A percentile compares a stretch with the other conserved stretches of the same genome.
These are phyloP conservation scores for Ogataea haglerorum DNA, from an alignment of 805 yeast species.

Conservation along the genomic window DNA sequence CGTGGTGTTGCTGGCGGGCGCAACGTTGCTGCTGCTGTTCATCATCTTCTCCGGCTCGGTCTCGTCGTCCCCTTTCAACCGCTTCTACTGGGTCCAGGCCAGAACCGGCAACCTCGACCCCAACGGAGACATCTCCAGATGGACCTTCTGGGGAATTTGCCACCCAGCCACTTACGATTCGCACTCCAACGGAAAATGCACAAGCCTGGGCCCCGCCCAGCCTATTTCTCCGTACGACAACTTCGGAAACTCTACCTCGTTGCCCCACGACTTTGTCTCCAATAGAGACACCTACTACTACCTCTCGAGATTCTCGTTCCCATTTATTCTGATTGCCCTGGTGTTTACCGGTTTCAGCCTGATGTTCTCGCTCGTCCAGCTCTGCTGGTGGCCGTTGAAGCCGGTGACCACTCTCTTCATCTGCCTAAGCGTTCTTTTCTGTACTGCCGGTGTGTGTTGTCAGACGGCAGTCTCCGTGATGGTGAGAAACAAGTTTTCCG, in stretches of 20 bases:
- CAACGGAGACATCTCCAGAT: slow-evolving; percentile 48
- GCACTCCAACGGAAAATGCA: slow-evolving; percentile 34
- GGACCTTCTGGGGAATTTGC: slow-evolving; percentile 85
- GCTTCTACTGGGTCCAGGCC: slow-evolving; percentile 68
- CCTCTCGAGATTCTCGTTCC: slow-evolving; percentile 63
- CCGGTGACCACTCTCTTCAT: slow-evolving; percentile 52
- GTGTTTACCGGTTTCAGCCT: slow-evolving; percentile 63
- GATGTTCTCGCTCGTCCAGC: slow-evolving; percentile 50
- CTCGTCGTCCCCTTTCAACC: slow-evolving; percentile 54
- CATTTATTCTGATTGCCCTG: slow-evolving; percentile 56
- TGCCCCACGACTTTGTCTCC: slow-evolving; percentile 52
- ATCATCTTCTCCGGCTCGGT: slow-evolving; percentile 64
- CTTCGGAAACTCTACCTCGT: slow-evolving; percentile 49
- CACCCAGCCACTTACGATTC: slow-evolving; percentile 31
- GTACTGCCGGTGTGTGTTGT: slow-evolving; percentile 61
- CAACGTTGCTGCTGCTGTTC: slow-evolving; percentile 50
- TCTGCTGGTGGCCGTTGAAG: slow-evolving; percentile 54
- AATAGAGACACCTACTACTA: slow-evolving; percentile 59
- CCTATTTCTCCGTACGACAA: slow-evolving; percentile 77
- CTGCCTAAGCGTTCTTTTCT: slow-evolving; percentile 49
- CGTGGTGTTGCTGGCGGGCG: slow-evolving; percentile 42
- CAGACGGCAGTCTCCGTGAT: slow-evolving; percentile 77
- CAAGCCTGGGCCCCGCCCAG: slow-evolving; percentile 55
- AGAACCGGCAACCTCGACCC: slow-evolving; percentile 57
- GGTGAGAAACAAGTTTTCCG: slow-evolving; percentile 65